Percentiles rank a stretch among this genome's conserved stretches.
Evolutionary conservation across 805 yeast species (phyloP).

Genomic region (Kregervanrija fluxuum): DNA sequence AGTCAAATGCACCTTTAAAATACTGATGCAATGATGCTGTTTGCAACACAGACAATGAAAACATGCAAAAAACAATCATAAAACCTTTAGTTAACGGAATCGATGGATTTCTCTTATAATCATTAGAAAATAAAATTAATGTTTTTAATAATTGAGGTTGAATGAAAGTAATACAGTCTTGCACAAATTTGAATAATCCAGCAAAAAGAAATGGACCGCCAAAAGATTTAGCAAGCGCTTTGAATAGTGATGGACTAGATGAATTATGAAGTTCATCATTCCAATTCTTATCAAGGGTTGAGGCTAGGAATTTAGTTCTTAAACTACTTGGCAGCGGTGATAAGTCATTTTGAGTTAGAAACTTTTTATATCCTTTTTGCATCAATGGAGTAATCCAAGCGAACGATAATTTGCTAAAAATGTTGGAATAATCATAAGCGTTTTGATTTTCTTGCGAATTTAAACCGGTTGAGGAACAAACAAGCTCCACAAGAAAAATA

Average conservation of each 20-base stretch:
- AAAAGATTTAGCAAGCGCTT: constrained; percentile 56
- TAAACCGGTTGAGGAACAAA: constrained; percentile 26
- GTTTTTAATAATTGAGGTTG: constrained; percentile 73
- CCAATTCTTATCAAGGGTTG: constrained; percentile 54
- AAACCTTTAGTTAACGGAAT: constrained; percentile 63
- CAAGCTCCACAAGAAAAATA: constrained; percentile 36
- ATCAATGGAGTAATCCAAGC: constrained; percentile 54
- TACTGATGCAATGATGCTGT: constrained; percentile 69
- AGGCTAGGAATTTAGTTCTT: constrained; percentile 44
- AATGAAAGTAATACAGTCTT: constrained; percentile 65
- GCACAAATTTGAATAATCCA: constrained; percentile 58
- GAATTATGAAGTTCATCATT: constrained; percentile 33
- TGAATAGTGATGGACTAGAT: constrained; percentile 18
- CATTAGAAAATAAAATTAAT: constrained; percentile 52
- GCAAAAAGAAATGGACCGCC: constrained; percentile 62
- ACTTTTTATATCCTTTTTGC: constrained; percentile 39
- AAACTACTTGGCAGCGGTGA: constrained; percentile 68
- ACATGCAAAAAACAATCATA: constrained; percentile 67
- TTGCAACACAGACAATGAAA: constrained; percentile 58
- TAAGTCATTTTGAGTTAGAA: constrained; percentile 47
- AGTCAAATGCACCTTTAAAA: constrained; percentile 59
- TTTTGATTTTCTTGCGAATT: constrained; percentile 28
- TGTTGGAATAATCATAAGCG: constrained; percentile 37
- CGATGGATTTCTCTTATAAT: constrained; percentile 34
- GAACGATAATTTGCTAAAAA: constrained; percentile 44